Base-by-base conservation (phyloP, 1,284 basidiomycete genomes). In the Schizopora paradoxa region DNA sequence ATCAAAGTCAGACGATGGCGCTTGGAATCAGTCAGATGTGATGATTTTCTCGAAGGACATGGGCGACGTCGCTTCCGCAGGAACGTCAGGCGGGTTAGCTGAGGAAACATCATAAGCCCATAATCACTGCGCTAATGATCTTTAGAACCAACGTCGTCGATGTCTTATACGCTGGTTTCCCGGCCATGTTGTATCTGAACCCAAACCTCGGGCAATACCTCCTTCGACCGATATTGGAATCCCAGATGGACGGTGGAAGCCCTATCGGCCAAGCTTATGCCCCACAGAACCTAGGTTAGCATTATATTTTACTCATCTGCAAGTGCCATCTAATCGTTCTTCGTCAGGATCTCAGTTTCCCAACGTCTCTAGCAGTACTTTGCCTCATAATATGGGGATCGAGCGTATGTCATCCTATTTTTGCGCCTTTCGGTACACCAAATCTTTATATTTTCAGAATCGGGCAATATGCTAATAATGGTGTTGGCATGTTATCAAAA, bases 1-100 rank as follows among this genome's bases (percentile, higher is more conserved):
- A 6, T 45, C 56, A 1, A 57, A 54, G 10, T 55, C 56, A 21
- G 27, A 54, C 2, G 53, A 63, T 47, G 70, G 70, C 2, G 58
- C 58, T 1, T 60, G 50, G 31, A 66, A 70, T 45, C 47, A 54
- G 0, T 63, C 62, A 0, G 73, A 76, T 51, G 60, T 73, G 10
- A 66, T 66, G 58, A 64, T 66, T 21, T 77, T 76, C 60, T 72
- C 75, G 70, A 73, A 66, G 54, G 66, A 73, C 54, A 57, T 65
- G 13, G 68, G 68, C 0, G 52, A 55, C 21, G 18, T 47, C 18
- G 19, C 25, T 4, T 32, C 28, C 11, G 48, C 44, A 40, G n/a
- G 37, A 2, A 3, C 33, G 18, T 19, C 21, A 23, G 19, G 19
- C 3, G 37, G 37, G 37, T 40, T 7, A 21, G 37, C 22, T 3